These are phyloP conservation scores for Entonaema liquescens DNA, from an alignment of 495 filamentous ascomycete genomes.

Conservation along the genomic window DNA sequence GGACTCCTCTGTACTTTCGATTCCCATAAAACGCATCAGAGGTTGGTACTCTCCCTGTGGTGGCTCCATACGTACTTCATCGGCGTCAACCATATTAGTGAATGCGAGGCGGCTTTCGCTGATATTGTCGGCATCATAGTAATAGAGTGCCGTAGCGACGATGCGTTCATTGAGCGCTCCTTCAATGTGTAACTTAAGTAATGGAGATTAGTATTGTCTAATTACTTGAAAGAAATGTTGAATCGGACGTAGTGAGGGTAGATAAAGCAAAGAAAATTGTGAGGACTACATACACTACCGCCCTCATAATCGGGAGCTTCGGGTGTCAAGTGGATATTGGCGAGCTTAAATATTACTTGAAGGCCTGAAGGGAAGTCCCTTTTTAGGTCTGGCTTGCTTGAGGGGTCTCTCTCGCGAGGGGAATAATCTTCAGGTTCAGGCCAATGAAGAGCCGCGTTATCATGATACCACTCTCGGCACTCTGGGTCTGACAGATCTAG, in stretches of 20 bases:
- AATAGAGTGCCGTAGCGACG: slow-evolving; percentile 67
- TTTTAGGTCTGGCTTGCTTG: slow-evolving; percentile 8
- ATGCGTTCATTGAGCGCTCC: slow-evolving; percentile 66
- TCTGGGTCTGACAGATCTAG: too few relatives aligned
- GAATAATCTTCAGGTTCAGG: slow-evolving; percentile 31
- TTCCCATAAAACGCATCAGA: slow-evolving; percentile 34
- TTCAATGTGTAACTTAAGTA: slow-evolving; percentile 56
- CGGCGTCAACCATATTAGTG: slow-evolving; percentile 48
- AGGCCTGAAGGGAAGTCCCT: slow-evolving; percentile 47
- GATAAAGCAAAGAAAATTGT: background rate
- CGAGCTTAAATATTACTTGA: slow-evolving; percentile 71
- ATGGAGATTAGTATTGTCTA: background rate
- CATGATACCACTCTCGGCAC: slow-evolving; percentile 5
- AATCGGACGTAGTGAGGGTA: too few relatives aligned
- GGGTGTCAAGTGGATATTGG: slow-evolving; percentile 68
- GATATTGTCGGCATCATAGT: slow-evolving; percentile 70
- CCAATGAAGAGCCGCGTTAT: slow-evolving; percentile 28
- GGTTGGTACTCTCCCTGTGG: slow-evolving; percentile 38
- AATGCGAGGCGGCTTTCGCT: slow-evolving; percentile 63
- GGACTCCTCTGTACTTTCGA: slow-evolving; percentile 21
- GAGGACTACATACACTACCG: slow-evolving; percentile 20
- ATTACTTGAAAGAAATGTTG: background rate
- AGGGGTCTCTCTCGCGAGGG: slow-evolving; percentile 4
- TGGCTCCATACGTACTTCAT: slow-evolving; percentile 21
- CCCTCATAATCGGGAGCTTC: slow-evolving; percentile 56